These are phyloP conservation scores for Phytophthora nicotianae DNA, from an alignment of 352 stramenopile species.

Conservation along the genomic window DNA sequence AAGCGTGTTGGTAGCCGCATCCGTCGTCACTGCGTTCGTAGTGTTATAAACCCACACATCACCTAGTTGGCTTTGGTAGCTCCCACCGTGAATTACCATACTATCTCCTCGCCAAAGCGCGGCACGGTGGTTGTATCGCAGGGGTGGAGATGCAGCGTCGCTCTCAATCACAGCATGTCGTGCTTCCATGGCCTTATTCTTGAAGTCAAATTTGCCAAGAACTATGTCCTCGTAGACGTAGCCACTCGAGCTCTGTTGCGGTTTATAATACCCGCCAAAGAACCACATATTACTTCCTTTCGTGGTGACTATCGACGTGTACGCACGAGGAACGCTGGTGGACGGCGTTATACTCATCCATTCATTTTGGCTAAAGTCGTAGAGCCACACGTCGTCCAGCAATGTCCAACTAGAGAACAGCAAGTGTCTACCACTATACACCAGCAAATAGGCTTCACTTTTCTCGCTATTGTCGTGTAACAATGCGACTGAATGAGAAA, in stretches of 20 bases:
- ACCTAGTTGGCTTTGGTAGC: conserved; percentile 68
- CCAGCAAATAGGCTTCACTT: conserved; percentile 46
- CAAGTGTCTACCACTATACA: conserved; percentile 64
- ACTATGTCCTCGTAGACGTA: conserved; percentile 80
- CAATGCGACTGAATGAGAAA: conserved; percentile 62
- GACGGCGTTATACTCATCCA: conserved; percentile 42
- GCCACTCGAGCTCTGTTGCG: conserved; percentile 53
- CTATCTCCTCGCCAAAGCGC: conserved; percentile 48
- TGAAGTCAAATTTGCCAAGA: conserved; percentile 38
- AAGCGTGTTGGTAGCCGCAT: conserved; percentile 27
- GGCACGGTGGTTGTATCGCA: conserved; percentile 75
- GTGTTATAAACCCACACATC: conserved; percentile 81
- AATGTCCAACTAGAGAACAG: conserved; percentile 54
- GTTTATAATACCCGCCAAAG: conserved; percentile 74
- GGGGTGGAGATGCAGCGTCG: conserved; percentile 31
- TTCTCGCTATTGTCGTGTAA: conserved; percentile 34
- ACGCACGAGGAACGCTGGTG: conserved; percentile 46
- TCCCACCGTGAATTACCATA: conserved; percentile 75
- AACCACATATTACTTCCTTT: conserved; percentile 63
- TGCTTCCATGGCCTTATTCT: conserved; percentile 18
- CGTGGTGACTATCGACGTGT: conserved; percentile 67
- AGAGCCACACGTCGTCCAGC: conserved; percentile 64
- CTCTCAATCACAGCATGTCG: conserved; percentile 18
- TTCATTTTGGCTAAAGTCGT: conserved; percentile 44
- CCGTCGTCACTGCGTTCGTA: conserved; percentile 37